Base-by-base conservation (phyloP, 495 filamentous ascomycete genomes). In the Neurospora hispaniola region DNA sequence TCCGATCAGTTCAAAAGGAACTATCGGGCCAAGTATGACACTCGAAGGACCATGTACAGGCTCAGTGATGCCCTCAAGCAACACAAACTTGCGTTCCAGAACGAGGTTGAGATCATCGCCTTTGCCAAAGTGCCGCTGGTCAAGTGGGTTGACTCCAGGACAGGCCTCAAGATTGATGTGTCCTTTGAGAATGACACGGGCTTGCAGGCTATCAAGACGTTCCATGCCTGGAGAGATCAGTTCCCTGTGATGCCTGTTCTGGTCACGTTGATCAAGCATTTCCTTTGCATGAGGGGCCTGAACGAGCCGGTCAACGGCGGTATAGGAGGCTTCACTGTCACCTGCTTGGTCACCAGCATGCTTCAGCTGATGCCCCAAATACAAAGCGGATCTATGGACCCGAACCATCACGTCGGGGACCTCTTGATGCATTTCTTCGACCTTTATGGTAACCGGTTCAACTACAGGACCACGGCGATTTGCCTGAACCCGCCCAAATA, bases 121-220 rank as follows among this genome's bases (percentile, higher is more conserved):
- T 82, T 85, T 71, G 96, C 96, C 12, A 93, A 91, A 78, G 96
- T 99, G 5, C 96, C 96, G 0, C 88, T 99, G n/a, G 84, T 98
- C 78, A 99, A 99, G 77, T 98, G 90, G 75, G 82, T 92, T 42
- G 94, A 98, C 73, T 82, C 79, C 62, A 70, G 84, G 66, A 97
- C 94, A 3, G 87, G 87, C 9, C 83, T 99, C 59, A 90, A 89
- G 48, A 89, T 98, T 27, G 96, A 99, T 78, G 82, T 98, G 48
- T 98, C 95, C 1, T 97, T 99, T 78, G 96, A 99, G 81, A 98
- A 98, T 77, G 80, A 89, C 38, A 91, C 89, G 46, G 96, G 96
- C 5, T 73, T 97, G 35, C 80, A 86, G 3, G 94, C 94, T 27
- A 92, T 94, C 75, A 77, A 88, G 18, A 97, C 93, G 0, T 97